These are phyloP conservation scores for Wallacemonas sp. DNA, from an alignment of 208 protist genomes.

Conservation along the genomic window DNA sequence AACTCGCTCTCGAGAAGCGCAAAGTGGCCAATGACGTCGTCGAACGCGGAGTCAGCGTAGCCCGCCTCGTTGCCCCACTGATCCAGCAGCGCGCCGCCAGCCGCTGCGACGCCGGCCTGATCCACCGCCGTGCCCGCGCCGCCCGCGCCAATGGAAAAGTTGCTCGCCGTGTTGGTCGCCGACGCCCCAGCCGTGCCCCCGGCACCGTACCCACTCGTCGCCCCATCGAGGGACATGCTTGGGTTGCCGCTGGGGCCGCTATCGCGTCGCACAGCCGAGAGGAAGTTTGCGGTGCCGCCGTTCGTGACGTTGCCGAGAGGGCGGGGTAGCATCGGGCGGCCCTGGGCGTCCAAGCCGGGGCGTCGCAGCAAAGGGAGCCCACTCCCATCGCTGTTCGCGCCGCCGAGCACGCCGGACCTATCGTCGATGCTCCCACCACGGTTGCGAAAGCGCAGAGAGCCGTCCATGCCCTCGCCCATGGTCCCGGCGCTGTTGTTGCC, in stretches of 20 bases:
- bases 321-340: not conserved
- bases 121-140: not conserved
- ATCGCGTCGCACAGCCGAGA: not conserved
- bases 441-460: conserved; percentile 10
- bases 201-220: too few relatives aligned
- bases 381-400: not conserved
- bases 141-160: not conserved
- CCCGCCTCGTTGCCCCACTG: conserved; percentile 44
- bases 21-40: conserved; percentile 75
- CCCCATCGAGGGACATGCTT: not conserved
- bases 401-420: not conserved
- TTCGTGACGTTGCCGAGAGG: not conserved
- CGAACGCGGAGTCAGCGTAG: conserved; percentile 73
- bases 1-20: conserved; percentile 76
- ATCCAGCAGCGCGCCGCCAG: not conserved
- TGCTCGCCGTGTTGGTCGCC: not conserved
- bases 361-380: conserved; percentile 6
- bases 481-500: conserved; percentile 29
- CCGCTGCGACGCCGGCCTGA: not conserved
- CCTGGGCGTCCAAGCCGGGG: not conserved
- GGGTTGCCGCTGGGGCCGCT: conserved; percentile 4
- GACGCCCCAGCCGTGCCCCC: not conserved
- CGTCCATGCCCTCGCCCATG: conserved; percentile 32
- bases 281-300: not conserved
- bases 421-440: not conserved